Evolutionary conservation across 441 rosid genomes (phyloP).

Genomic region (Aleurites moluccanus): DNA sequence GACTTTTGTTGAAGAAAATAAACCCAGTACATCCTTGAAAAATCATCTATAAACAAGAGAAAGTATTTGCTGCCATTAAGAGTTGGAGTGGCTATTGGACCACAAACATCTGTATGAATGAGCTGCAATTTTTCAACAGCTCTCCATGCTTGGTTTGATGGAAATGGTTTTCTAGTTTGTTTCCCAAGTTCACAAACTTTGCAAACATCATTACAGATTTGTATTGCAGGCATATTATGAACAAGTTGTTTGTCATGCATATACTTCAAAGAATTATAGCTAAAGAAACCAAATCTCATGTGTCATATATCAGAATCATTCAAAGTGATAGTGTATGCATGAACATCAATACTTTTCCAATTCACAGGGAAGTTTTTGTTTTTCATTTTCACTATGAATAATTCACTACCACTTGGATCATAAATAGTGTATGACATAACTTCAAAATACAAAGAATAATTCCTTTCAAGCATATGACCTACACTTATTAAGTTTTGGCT

Average conservation of each 20-base stretch:
- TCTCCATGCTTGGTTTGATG: background rate
- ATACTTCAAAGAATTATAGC: fast-evolving
- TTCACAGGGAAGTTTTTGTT: background rate
- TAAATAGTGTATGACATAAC: background rate
- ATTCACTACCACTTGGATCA: background rate
- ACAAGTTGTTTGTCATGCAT: background rate
- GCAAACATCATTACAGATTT: fast-evolving
- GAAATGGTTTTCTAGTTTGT: background rate
- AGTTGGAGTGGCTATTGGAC: background rate
- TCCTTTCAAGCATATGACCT: background rate
- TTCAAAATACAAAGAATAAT: background rate
- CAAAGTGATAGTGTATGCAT: fast-evolving
- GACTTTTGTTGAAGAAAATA: background rate
- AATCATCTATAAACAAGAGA: background rate
- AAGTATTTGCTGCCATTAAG: background rate
- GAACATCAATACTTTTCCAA: background rate
- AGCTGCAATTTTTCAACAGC: background rate
- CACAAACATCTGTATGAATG: background rate
- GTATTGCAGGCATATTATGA: background rate
- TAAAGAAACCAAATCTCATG: background rate
- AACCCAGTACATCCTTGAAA: background rate
- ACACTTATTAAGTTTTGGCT: background rate
- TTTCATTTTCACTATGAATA: background rate
- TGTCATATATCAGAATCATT: background rate
- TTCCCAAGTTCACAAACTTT: background rate